Conservation (phyloP, 2,329 filamentous ascomycete species). For the Calonectria pseudoturangicola region DNA sequence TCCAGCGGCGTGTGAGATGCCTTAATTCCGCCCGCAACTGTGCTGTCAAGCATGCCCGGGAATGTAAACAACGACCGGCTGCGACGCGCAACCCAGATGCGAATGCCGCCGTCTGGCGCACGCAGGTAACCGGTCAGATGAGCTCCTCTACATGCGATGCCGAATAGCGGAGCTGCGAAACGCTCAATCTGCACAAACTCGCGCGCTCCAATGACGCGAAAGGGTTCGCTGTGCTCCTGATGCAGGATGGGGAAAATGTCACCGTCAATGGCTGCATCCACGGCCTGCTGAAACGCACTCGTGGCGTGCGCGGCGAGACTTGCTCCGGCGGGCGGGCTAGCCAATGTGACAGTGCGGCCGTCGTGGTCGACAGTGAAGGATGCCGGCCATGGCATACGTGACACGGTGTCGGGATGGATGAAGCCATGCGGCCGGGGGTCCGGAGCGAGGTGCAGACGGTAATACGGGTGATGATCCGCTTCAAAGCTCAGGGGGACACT, state of each 20-base stretch:
- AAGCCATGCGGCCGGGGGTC: slow-evolving; percentile 70
- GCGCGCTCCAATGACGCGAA: slow-evolving; percentile 63
- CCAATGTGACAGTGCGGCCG: slow-evolving; percentile 58
- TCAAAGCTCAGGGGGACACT: slow-evolving; percentile 70
- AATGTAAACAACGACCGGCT: slow-evolving; percentile 82
- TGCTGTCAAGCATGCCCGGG: slow-evolving; percentile 85
- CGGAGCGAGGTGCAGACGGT: slow-evolving; percentile 66
- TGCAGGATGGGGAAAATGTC: slow-evolving; percentile 63
- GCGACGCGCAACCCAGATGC: slow-evolving; percentile 83
- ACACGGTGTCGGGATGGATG: slow-evolving; percentile 66
- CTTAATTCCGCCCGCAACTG: slow-evolving; percentile 85
- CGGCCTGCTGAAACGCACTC: slow-evolving; percentile 61
- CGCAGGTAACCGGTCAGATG: slow-evolving; percentile 79
- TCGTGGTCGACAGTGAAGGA: slow-evolving; percentile 61
- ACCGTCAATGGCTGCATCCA: slow-evolving; percentile 61
- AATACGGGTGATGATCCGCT: slow-evolving; percentile 62
- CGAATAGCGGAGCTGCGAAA: slow-evolving; percentile 78
- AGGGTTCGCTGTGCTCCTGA: slow-evolving; percentile 65
- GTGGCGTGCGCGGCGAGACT: slow-evolving; percentile 59
- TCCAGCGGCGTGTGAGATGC: slow-evolving; percentile 79
- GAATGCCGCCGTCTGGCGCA: slow-evolving; percentile 65
- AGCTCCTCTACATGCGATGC: slow-evolving; percentile 78
- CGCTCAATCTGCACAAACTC: slow-evolving; percentile 72
- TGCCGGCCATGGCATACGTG: slow-evolving; percentile 68
- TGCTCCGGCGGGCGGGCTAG: slow-evolving; percentile 47